These are phyloP conservation scores for Hyaloscypha bicolor DNA, from an alignment of 495 filamentous ascomycete genomes.

Conservation along the genomic window DNA sequence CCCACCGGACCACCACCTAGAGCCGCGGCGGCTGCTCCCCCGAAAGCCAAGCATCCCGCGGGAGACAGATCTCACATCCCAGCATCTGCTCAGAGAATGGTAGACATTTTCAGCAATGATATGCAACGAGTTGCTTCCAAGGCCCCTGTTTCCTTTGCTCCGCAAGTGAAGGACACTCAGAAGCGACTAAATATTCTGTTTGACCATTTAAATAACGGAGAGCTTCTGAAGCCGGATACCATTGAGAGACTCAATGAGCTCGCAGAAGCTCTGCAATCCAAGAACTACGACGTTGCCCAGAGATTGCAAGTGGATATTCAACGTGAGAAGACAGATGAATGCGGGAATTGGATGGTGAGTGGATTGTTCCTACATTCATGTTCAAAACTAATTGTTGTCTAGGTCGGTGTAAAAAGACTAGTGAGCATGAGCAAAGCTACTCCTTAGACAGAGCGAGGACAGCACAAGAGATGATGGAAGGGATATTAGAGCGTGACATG, in stretches of 20 bases:
- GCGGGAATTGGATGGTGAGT: conserved; percentile 95
- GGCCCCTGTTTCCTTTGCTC: conserved; percentile 78
- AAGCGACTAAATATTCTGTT: conserved; percentile 89
- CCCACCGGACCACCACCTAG: conserved; percentile 35
- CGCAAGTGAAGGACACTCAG: conserved; percentile 89
- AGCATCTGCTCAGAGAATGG: conserved; percentile 69
- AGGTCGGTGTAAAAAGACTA: conserved; percentile 91
- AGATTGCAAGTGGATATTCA: conserved; percentile 80
- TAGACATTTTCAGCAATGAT: conserved; percentile 77
- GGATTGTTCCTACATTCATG: background rate
- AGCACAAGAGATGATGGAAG: background rate
- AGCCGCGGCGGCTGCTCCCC: conserved; percentile 46
- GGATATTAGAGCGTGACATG: background rate
- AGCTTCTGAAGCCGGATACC: conserved; percentile 82
- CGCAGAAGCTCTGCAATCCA: conserved; percentile 64
- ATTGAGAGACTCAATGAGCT: conserved; percentile 64
- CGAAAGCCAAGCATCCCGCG: conserved; percentile 67
- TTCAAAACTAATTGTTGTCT: conserved; percentile 16
- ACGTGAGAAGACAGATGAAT: conserved; percentile 80
- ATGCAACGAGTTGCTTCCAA: conserved; percentile 85
- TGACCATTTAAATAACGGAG: conserved; percentile 94
- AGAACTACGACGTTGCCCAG: conserved; percentile 75
- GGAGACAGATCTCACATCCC: conserved; percentile 94
- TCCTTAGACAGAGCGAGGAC: conserved; percentile 35
- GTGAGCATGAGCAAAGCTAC: conserved; percentile 90